These are phyloP conservation scores for Wickerhamomyces mucosus DNA, from an alignment of 805 yeast genomes.

Conservation along the genomic window DNA sequence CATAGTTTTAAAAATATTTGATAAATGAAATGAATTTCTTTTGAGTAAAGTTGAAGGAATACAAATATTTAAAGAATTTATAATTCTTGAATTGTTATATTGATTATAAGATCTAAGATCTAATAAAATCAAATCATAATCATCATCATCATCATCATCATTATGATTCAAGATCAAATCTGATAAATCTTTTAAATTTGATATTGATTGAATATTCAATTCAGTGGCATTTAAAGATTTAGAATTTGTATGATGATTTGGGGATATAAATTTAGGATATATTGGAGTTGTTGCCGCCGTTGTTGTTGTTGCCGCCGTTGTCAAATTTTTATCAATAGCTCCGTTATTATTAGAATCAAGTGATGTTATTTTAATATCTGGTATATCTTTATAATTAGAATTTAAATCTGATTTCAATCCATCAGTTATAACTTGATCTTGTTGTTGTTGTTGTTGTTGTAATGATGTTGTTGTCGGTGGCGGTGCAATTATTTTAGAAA, in stretches of 20 bases:
- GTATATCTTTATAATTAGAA: not conserved
- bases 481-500: not conserved
- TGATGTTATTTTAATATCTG: not conserved
- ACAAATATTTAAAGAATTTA: slow-evolving; percentile 63
- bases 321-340: not conserved
- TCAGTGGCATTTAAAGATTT: not conserved
- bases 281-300: not conserved
- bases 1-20: slow-evolving; percentile 21
- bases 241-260: not conserved
- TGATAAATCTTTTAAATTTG: not conserved
- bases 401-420: not conserved
- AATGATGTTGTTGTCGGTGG: not conserved
- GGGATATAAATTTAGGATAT: not conserved
- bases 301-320: not conserved
- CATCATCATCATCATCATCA: not conserved
- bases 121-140: slow-evolving; percentile 10
- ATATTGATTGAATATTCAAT: not conserved
- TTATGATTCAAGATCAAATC: not conserved
- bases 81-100: slow-evolving; percentile 49
- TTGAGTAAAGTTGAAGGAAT: slow-evolving; percentile 82
- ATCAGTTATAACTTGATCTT: not conserved
- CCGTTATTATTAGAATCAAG: not conserved
- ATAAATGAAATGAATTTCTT: slow-evolving; percentile 29
- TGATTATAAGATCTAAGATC: slow-evolving; percentile 82
- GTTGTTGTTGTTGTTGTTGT: not conserved